A percentile compares a stretch with the other conserved stretches of the same genome.
phyloP scores from a whole-genome alignment of 805 yeast genomes.

The Saccharomyces paradoxus region DNA sequence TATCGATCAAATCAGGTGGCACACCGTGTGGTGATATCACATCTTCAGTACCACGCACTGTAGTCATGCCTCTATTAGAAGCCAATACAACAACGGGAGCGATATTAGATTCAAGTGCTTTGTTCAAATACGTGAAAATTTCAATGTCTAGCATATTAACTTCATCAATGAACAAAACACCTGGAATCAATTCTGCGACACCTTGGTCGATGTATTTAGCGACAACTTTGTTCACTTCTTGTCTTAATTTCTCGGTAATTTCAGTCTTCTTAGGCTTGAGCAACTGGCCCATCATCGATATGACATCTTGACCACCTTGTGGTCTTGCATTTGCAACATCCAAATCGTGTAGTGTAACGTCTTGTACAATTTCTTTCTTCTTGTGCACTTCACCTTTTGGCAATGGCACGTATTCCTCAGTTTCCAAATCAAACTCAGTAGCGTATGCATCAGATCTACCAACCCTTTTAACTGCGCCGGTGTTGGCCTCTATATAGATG shows the following conservation, averaged over 20 bases:
- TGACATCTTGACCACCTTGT: slow-evolving; percentile 92
- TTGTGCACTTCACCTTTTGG: slow-evolving; percentile 99
- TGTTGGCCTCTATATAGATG: slow-evolving; percentile 91
- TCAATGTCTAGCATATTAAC: slow-evolving; percentile 97
- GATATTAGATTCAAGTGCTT: slow-evolving; percentile 84
- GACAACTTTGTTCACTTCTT: slow-evolving; percentile 92
- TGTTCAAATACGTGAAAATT: slow-evolving; percentile 88
- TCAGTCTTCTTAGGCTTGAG: slow-evolving; percentile 94
- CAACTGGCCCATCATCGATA: slow-evolving; percentile 94
- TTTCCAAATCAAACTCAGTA: slow-evolving; percentile 95
- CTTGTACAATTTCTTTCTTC: slow-evolving; percentile 95
- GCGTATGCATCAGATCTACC: slow-evolving; percentile 99
- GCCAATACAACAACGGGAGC: slow-evolving; percentile 95
- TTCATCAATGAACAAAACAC: slow-evolving; percentile 95
- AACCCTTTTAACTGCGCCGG: slow-evolving; percentile 93
- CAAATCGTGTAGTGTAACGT: slow-evolving; percentile 90
- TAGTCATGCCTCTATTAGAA: slow-evolving; percentile 88
- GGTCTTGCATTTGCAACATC: slow-evolving; percentile 96
- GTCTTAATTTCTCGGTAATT: slow-evolving; percentile 88
- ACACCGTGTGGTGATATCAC: slow-evolving; percentile 89
- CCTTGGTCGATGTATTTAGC: slow-evolving; percentile 96
- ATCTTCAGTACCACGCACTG: slow-evolving; percentile 85
- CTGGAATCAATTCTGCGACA: slow-evolving; percentile 94
- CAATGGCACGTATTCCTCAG: slow-evolving; percentile 95
- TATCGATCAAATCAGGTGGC: slow-evolving; percentile 89